Evolutionary conservation across 1,139 yeast genomes (phyloP), one percentile per base, ranked within the genome.

Genomic region (Geotrichum citri-aurantii): DNA sequence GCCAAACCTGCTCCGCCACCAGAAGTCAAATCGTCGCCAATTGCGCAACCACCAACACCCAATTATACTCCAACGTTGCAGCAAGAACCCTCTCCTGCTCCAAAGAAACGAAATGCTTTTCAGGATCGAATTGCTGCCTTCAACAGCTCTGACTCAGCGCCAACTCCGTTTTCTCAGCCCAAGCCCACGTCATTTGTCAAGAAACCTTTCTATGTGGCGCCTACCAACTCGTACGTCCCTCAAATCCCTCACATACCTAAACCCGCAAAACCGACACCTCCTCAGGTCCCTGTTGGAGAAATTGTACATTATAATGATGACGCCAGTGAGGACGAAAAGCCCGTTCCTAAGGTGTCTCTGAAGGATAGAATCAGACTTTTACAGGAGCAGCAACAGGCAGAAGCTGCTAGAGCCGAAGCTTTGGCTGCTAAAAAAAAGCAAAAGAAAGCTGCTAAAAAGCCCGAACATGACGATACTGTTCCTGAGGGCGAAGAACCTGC

Each of bases 361-460:
- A 88, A 88, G 69, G 97, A 93, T 65, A 81, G 98, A 64, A 90
- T 93, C 69, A 89, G 89, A 11, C 70, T 89, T 68, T 77, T 93
- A 58, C 96, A 92, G 69, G 82, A 89, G 68, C 85, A 85, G 61
- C 97, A 89, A 70, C 81, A 82, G 59, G 90, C 88, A 67, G 95
- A 89, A 68, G 89, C 87, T 5, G 92, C 87, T 65, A 80, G 88
- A 55, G 84, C 83, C 60, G 88, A 81, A 29, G 88, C 87, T 1
- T 81, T 85, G 7, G 80, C 80, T 63, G 80, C 81, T 65, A 80
- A 80, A 61, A 84, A 83, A 63, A 85, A 83, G 67, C 80, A 81
- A 63, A 80, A 79, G 66, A 75, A 54, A n/a, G 52, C 44, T 8
- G 44, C 44, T n/a, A 37, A 27, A 31, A 50, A 52, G 54, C 44